Percentiles rank a stretch among this genome's conserved stretches.
phyloP scores from a whole-genome alignment of 805 yeast species.

The Metschnikowia gelsemii region DNA sequence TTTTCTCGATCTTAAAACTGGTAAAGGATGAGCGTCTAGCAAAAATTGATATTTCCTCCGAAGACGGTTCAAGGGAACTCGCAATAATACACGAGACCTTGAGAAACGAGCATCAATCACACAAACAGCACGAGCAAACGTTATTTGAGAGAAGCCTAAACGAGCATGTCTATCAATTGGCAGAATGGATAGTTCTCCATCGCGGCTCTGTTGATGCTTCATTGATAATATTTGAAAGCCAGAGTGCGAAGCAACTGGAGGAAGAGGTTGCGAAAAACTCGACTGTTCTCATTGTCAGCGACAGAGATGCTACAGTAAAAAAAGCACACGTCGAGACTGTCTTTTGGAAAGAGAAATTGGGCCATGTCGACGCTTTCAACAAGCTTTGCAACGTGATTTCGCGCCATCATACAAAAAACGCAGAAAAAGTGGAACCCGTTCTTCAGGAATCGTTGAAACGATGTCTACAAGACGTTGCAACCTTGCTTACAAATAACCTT shows the following conservation, averaged over 20 bases:
- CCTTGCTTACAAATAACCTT: constrained; percentile 1
- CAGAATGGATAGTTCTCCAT: constrained; percentile 20
- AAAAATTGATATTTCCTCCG: constrained; percentile 21
- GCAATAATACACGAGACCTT: constrained; percentile 30
- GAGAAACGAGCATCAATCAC: constrained; percentile 23
- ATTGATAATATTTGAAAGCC: constrained; percentile 2
- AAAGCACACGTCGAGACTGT: background rate
- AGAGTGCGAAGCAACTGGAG: background rate
- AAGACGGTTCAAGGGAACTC: constrained; percentile 25
- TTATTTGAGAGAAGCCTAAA: constrained; percentile 17
- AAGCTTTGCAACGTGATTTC: background rate
- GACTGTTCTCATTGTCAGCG: background rate
- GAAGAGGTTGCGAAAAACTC: background rate
- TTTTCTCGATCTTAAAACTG: constrained; percentile 20
- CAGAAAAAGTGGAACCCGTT: background rate
- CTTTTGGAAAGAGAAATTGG: constrained; percentile 7
- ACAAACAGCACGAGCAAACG: constrained; percentile 15
- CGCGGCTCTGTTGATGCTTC: constrained; percentile 2
- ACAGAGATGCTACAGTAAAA: constrained; percentile 6
- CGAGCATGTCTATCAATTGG: constrained; percentile 12
- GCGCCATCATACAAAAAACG: background rate
- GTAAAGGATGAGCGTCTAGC: constrained; percentile 32
- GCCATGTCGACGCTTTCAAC: constrained; percentile 6
- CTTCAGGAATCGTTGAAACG: background rate
- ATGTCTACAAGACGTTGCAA: constrained; percentile 7